Conservation (phyloP, 371 early-diverging fungal species). For the Mortierella sp. region DNA sequence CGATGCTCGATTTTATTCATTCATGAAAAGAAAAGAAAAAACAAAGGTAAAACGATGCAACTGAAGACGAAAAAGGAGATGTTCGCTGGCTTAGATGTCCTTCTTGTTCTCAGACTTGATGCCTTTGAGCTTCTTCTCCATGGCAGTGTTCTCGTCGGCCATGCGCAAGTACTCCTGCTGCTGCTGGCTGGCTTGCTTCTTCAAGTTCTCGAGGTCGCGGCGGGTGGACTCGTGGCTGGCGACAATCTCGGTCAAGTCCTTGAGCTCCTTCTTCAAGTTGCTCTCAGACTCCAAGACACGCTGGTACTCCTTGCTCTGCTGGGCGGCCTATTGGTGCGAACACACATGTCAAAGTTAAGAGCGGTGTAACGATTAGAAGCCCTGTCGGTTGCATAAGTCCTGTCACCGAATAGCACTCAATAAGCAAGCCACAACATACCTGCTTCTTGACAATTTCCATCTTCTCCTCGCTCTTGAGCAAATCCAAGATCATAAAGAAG, state of each 20-base stretch:
- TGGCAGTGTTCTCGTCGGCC: constrained; percentile 74
- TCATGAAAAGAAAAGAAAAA: background rate
- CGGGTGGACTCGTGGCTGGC: constrained; percentile 67
- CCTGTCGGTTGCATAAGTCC: background rate
- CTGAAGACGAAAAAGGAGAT: background rate
- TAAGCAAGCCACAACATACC: constrained; percentile 37
- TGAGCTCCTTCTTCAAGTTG: constrained; percentile 47
- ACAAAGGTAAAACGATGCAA: background rate
- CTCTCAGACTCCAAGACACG: constrained; percentile 44
- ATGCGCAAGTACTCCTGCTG: constrained; percentile 82
- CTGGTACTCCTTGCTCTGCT: constrained; percentile 65
- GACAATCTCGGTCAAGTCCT: constrained; percentile 64
- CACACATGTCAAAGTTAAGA: background rate
- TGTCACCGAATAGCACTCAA: background rate
- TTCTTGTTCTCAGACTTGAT: constrained; percentile 38
- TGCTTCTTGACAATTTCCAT: constrained; percentile 68
- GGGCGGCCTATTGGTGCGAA: constrained; percentile 51
- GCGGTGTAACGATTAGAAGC: background rate
- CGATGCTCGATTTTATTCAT: background rate
- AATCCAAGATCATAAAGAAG: constrained; percentile 76
- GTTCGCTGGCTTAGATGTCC: constrained; percentile 24
- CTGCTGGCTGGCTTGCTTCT: constrained; percentile 82
- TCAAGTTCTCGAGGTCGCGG: constrained; percentile 78
- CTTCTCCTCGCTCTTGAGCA: constrained; percentile 78
- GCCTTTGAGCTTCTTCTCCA: constrained; percentile 65